Base-by-base conservation (phyloP, 2,329 filamentous ascomycete genomes). In the Microsporum ferrugineum region DNA sequence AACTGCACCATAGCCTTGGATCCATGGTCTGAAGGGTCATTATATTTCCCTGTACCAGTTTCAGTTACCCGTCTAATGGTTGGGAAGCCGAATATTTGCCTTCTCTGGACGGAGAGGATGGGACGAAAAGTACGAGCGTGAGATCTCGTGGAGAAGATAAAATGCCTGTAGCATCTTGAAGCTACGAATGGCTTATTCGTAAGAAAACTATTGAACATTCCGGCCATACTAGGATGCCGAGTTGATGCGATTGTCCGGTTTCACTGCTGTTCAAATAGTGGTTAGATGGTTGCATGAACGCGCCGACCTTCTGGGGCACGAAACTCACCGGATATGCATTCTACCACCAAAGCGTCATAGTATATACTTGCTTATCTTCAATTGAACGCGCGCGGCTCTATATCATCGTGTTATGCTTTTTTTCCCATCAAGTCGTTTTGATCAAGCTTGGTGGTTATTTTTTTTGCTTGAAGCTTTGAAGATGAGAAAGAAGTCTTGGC, bases 1-100 rank as follows among this genome's bases (percentile, higher is more conserved):
- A 89, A 82, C 62, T 88, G 82, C 67, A 88, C 81, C 76, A 96
- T 83, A 14, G 81, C 82, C 65, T 84, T 83, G 68, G 91, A 82
- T 59, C 90, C 91, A 59, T 60, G 43, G 36, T 63, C 62, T 2
- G 27, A 41, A 36, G 36, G 23, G 14, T 63, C 33, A 33, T 45
- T 60, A 29, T 59, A 47, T 5, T 56, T 33, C 33, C 51, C 17
- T n/a, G 49, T 59, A 23, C 55, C 27, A 14, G 84, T 84, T 64
- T 78, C 71, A 66, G 55, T 38, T n/a, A 55, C 14, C n/a, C 17
- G 57, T 43, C 34, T 57, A 36, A 61, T 38, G 10, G 45, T 17
- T 31, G 65, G 62, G 47, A 90, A 76, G 31, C 80, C 80, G 67
- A 91, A 80, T 62, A 91, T 84, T 2, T 80, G 80, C 64, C 85